Conservation (phyloP, 2,329 filamentous ascomycete genomes). For the Trematosphaeria pertusa region DNA sequence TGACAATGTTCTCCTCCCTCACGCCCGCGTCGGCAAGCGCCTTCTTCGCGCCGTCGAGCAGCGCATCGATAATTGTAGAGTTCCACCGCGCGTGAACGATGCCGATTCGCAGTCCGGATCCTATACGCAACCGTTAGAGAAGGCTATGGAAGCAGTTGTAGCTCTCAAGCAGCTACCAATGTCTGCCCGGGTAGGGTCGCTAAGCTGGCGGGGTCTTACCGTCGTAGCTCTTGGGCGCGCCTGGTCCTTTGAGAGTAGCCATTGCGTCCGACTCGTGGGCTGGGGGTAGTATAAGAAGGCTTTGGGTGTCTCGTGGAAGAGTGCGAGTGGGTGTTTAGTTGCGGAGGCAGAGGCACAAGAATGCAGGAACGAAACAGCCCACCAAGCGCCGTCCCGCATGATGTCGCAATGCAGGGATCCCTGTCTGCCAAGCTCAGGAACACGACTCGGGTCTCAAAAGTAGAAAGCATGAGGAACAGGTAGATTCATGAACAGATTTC, state of each 20-base stretch:
- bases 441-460: too few species aligned
- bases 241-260: constrained; percentile 68
- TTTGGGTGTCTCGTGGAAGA: neutral
- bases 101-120: constrained; percentile 77
- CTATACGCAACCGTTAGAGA: constrained; percentile 34
- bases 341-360: constrained; percentile 19
- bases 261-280: constrained; percentile 40
- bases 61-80: constrained; percentile 80
- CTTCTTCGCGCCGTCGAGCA: constrained; percentile 80
- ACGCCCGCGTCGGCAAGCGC: constrained; percentile 82
- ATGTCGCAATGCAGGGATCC: too few species aligned
- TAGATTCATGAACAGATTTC: constrained; percentile 17
- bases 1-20: constrained; percentile 83
- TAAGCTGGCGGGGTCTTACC: constrained; percentile 55
- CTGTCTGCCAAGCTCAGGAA: too few species aligned
- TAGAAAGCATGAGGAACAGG: too few species aligned
- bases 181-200: too few species aligned
- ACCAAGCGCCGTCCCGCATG: constrained; percentile 23
- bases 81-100: constrained; percentile 99
- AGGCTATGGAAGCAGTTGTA: too few species aligned
- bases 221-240: constrained; percentile 63
- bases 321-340: constrained; percentile 11
- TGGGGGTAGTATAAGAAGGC: neutral
- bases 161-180: too few species aligned
- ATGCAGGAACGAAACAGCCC: constrained; percentile 34